Base-by-base conservation (phyloP, 306 rosid genomes). In the Prosopis cineraria region DNA sequence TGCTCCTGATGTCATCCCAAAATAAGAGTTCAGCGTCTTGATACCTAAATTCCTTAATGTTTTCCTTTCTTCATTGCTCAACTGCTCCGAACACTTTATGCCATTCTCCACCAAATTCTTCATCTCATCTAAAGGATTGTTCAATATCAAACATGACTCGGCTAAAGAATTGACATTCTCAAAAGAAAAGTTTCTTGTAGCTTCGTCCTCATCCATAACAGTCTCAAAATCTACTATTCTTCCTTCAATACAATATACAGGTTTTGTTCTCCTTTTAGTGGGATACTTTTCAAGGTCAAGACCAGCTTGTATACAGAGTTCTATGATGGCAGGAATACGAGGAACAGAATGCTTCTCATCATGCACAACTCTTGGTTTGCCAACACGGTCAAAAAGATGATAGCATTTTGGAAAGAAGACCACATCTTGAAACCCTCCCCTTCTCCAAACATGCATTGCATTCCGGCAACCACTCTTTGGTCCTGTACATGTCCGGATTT, bases 301-400 rank as follows among this genome's bases (percentile, higher is more conserved):
- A 56, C 98, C 98, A 27, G 98, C 96, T 83, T 93, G 97, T 76
- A 91, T 84, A 79, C 97, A 90, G 14, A 93, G 96, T 88, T 91
- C 98, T 68, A 88, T 52, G 56, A 93, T 83, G 83, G 97, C 97
- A 68, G 97, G 95, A 75, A 93, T 79, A 58, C 88, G 85, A 1
- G 87, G 95, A 70, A 87, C 45, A 40, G 0, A 24, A 58, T 58
- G 79, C 85, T 81, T 87, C 85, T 93, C 97, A 7, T 86, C 91
- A 79, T 93, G 98, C 60, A 83, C 90, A 70, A 91, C 90, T 81
- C 98, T 91, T 31, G 98, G 91, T 79, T 87, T 91, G 52, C 90
- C 97, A 74, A 87, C 98, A 68, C 96, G 97, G 33, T 93, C 98
- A 79, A 69, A 86, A 60, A 93, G 93, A 86, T 93, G 96, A 83